These are phyloP conservation scores for Rhododendron molle DNA, from an alignment of 148 eudicot genomes.

Conservation along the genomic window DNA sequence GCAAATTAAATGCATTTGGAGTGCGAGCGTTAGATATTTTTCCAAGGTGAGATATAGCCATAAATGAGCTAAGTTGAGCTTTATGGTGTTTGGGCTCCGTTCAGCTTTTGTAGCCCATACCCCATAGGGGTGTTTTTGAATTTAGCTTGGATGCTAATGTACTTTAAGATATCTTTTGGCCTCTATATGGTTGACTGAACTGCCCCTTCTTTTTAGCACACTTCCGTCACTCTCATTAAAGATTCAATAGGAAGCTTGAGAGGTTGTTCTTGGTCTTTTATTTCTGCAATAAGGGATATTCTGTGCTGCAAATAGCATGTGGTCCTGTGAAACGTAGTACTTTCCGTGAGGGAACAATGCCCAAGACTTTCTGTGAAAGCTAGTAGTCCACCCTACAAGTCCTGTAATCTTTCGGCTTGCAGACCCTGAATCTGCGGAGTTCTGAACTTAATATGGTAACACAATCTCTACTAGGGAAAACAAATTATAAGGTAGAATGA, in stretches of 20 bases:
- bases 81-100: not conserved
- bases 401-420: not conserved
- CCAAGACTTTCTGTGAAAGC: not conserved
- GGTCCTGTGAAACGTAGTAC: not conserved
- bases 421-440: not conserved
- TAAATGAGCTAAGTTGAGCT: not conserved
- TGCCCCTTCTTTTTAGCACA: not conserved
- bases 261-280: not conserved
- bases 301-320: not conserved
- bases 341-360: not conserved
- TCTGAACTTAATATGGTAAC: not conserved
- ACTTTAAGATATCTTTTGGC: not conserved
- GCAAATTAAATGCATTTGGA: not conserved
- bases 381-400: not conserved
- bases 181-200: not conserved
- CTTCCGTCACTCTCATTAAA: not conserved
- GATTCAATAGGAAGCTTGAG: too few species aligned
- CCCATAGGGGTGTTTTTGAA: not conserved
- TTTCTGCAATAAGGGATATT: not conserved
- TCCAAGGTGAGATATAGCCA: not conserved
- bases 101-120: not conserved
- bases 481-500: not conserved
- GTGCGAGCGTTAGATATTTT: not conserved
- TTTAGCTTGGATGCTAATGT: not conserved
- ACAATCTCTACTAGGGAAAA: not conserved